Evolutionary conservation across 2,329 filamentous ascomycete species (phyloP).

Genomic region (Chaetomiaceae sp.): DNA sequence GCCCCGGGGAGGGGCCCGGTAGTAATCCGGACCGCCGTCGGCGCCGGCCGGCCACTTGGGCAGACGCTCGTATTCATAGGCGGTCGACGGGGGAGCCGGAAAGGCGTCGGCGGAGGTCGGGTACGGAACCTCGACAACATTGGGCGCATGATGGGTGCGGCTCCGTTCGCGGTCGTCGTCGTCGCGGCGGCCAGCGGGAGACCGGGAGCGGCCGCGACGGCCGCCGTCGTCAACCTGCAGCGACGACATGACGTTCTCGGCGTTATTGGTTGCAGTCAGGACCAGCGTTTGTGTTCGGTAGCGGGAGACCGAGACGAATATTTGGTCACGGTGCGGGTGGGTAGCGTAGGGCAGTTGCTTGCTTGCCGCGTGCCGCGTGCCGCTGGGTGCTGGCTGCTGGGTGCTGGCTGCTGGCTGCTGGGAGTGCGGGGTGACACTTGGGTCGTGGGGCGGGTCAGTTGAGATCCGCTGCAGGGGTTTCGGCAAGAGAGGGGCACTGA

Average conservation of each 20-base stretch:
- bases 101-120: conserved; percentile 34
- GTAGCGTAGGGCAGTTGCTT: too few species aligned
- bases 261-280: conserved; percentile 29
- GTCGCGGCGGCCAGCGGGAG: conserved; percentile 37
- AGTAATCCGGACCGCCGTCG: conserved; percentile 29
- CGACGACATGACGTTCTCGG: too few species aligned
- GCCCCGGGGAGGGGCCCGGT: conserved; percentile 36
- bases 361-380: too few species aligned
- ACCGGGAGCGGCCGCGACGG: conserved; percentile 45
- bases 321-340: neutral
- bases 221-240: conserved; percentile 43
- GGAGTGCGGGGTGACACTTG: conserved; percentile 11
- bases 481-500: neutral
- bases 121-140: conserved; percentile 41
- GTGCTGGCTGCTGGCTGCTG: neutral
- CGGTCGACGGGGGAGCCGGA: conserved; percentile 26
- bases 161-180: conserved; percentile 32
- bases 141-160: conserved; percentile 31
- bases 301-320: neutral
- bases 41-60: conserved; percentile 33
- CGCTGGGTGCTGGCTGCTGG: neutral
- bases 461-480: neutral
- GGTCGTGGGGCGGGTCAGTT: neutral
- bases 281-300: neutral
- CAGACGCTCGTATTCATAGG: conserved; percentile 32